Conservation (phyloP, 768 basidiomycete genomes). For the Tulasnella sp. region DNA sequence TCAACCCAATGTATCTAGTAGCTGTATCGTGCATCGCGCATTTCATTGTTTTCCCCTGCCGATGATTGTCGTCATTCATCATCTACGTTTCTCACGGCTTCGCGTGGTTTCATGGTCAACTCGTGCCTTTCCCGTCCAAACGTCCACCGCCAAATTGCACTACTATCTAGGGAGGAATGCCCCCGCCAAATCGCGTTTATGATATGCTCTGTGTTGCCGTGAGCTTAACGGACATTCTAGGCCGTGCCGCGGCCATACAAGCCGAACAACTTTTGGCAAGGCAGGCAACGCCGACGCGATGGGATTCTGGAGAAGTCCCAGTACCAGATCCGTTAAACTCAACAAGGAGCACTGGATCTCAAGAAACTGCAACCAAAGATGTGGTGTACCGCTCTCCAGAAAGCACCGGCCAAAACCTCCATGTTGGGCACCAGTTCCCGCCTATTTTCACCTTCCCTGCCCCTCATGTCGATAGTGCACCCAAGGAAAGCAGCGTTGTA, state of each 20-base stretch:
- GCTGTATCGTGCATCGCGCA: no score
- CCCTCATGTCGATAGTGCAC: no score
- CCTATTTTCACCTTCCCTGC: no score
- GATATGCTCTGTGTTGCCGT: slow-evolving; percentile 61
- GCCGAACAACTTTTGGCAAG: slow-evolving; percentile 26
- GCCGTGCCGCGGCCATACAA: slow-evolving; percentile 49
- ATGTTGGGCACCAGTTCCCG: not conserved
- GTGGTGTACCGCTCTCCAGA: not conserved
- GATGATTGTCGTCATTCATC: not conserved
- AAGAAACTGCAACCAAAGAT: not conserved
- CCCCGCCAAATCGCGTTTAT: slow-evolving; percentile 30
- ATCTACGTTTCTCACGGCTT: not conserved
- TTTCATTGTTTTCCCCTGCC: no score
- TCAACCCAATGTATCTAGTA: slow-evolving; percentile 7
- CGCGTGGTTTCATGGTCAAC: not conserved
- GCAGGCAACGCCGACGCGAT: not conserved
- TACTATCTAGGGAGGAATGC: not conserved
- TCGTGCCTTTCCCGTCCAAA: no score
- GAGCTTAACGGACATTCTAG: slow-evolving; percentile 46
- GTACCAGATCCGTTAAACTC: not conserved
- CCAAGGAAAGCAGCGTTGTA: no score
- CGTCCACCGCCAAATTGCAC: no score
- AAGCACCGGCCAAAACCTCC: not conserved
- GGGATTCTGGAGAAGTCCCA: not conserved
- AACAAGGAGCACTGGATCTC: no score